phyloP scores from a whole-genome alignment of 2,329 filamentous ascomycete genomes.

The Fusarium mangiferae region DNA sequence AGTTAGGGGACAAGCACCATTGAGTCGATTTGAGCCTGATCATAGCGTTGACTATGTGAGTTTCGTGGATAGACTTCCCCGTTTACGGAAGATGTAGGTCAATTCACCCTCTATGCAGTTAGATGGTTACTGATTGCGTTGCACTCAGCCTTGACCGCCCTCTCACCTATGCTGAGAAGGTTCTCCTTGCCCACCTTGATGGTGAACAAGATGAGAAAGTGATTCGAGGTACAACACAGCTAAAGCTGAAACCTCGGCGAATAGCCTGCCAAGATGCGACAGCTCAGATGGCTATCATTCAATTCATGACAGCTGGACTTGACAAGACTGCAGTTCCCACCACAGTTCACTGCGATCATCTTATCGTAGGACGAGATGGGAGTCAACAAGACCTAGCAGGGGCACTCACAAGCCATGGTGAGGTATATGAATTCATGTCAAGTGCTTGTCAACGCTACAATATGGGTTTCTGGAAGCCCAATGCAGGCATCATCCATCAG shows the following conservation, averaged over 20 bases:
- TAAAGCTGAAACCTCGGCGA: slow-evolving; percentile 96
- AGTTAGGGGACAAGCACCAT: slow-evolving; percentile 2
- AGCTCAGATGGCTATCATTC: slow-evolving; percentile 96
- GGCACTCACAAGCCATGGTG: slow-evolving; percentile 90
- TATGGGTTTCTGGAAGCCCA: slow-evolving; percentile 94
- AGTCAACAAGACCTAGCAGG: slow-evolving; percentile 87
- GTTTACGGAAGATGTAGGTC: neutral
- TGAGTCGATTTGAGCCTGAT: slow-evolving; percentile 17
- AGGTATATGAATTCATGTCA: slow-evolving; percentile 97
- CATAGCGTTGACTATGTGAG: slow-evolving; percentile 3
- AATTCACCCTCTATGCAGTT: rapidly evolving
- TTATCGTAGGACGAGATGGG: slow-evolving; percentile 94
- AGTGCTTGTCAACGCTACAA: slow-evolving; percentile 90
- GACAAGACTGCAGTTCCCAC: slow-evolving; percentile 91
- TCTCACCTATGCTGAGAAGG: slow-evolving; percentile 87
- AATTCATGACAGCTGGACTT: slow-evolving; percentile 97
- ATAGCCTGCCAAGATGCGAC: slow-evolving; percentile 99
- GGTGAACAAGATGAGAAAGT: slow-evolving; percentile 71
- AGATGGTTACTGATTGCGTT: neutral
- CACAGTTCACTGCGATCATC: slow-evolving; percentile 98
- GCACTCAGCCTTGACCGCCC: slow-evolving; percentile 80
- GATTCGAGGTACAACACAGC: slow-evolving; percentile 86
- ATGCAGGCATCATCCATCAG: slow-evolving; percentile 96
- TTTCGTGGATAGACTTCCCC: neutral
- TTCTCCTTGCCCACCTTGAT: slow-evolving; percentile 81